phyloP scores from a whole-genome alignment of 139 green algal species.

The Mesotaenium endlicherianum region DNA sequence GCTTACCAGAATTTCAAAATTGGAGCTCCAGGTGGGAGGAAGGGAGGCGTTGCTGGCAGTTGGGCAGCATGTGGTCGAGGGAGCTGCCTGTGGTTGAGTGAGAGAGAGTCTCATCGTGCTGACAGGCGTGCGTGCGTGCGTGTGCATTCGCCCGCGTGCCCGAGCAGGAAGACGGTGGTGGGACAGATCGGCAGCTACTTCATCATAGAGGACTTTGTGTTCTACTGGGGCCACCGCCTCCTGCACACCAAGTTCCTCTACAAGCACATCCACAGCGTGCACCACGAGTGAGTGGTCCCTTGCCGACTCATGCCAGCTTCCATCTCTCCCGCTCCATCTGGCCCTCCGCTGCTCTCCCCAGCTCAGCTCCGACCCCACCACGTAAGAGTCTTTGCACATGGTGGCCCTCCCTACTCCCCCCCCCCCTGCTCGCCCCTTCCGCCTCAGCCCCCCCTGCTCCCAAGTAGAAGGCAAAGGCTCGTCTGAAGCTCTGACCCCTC shows the following conservation, averaged over 20 bases:
- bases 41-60: too few species aligned
- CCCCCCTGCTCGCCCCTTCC: not conserved
- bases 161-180: constrained; percentile 47
- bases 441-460: not conserved
- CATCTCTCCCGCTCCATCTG: too few species aligned
- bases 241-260: constrained; percentile 56
- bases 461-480: too few species aligned
- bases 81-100: not conserved
- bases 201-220: constrained; percentile 58
- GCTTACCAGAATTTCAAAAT: too few species aligned
- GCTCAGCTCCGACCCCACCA: not conserved
- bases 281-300: constrained; percentile 52
- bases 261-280: constrained; percentile 52
- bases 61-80: too few species aligned
- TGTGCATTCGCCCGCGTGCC: not conserved
- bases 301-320: not conserved
- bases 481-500: too few species aligned
- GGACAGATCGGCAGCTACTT: constrained; percentile 52
- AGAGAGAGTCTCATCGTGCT: not conserved
- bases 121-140: not conserved
- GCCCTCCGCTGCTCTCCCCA: not conserved
- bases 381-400: not conserved
- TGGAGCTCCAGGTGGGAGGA: too few species aligned
- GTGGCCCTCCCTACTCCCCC: not conserved
- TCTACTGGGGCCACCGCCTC: constrained; percentile 55